These are phyloP conservation scores for Phascolomyces articulosus DNA, from an alignment of 371 early-diverging fungal genomes.

Conservation along the genomic window DNA sequence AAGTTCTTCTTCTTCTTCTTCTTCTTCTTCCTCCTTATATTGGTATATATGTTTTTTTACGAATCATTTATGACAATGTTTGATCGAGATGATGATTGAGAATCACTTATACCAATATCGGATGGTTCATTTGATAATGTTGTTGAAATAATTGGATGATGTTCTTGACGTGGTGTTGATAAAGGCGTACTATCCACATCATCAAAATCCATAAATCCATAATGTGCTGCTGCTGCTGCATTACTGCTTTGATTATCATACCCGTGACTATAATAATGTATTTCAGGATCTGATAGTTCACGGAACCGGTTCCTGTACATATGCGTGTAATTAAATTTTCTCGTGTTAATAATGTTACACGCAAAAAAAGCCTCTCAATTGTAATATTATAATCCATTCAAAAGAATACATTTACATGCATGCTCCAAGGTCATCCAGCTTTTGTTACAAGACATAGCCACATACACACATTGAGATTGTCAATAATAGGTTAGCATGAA, in stretches of 20 bases:
- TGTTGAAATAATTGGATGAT: background rate
- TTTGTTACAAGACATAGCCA: background rate
- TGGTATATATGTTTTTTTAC: background rate
- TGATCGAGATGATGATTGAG: background rate
- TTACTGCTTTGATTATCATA: background rate
- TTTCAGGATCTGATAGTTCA: slow-evolving; percentile 9
- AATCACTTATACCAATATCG: background rate
- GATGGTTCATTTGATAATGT: background rate
- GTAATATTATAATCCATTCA: too few species aligned
- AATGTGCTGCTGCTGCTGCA: background rate
- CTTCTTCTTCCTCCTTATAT: too few species aligned
- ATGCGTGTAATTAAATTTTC: background rate
- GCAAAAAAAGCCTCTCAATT: too few species aligned
- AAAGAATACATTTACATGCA: too few species aligned
- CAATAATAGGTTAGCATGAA: too few species aligned
- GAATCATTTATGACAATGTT: background rate
- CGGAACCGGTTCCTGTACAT: slow-evolving; percentile 13
- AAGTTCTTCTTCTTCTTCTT: too few species aligned
- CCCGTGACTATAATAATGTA: background rate
- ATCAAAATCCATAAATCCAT: slow-evolving; percentile 1
- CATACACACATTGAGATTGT: too few species aligned
- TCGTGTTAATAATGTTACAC: too few species aligned
- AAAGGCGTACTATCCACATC: slow-evolving; percentile 4
- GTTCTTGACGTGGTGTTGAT: slow-evolving; percentile 10
- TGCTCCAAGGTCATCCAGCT: slow-evolving; percentile 1